Percentiles rank a stretch among this genome's conserved stretches.
Conservation (phyloP, 169 alveolate species). For the Plasmodium chabaudi region DNA sequence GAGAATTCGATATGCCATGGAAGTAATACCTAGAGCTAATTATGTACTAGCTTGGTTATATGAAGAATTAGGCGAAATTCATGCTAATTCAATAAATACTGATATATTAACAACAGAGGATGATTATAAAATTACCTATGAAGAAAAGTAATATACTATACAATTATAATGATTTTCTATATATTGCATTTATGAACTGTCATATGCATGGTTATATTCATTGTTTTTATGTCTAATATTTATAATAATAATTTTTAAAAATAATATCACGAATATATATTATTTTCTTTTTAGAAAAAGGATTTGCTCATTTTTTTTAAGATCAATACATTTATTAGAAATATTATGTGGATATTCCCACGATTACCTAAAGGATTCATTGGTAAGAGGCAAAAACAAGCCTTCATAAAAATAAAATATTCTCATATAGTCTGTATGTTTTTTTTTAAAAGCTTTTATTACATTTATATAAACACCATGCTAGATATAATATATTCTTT, state of each 20-base stretch:
- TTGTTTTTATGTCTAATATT: no score
- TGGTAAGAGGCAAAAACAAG: conserved; percentile 14
- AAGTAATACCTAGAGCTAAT: conserved; percentile 84
- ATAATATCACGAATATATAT: neutral
- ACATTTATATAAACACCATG: no score
- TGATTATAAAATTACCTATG: conserved; percentile 64
- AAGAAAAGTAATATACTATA: conserved; percentile 34
- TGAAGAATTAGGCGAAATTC: conserved; percentile 88
- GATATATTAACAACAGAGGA: conserved; percentile 68
- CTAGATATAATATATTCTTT: neutral
- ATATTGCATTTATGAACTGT: neutral
- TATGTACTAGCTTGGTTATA: conserved; percentile 89
- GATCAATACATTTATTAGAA: conserved; percentile 69
- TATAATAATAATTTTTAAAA: no score
- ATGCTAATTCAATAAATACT: conserved; percentile 73
- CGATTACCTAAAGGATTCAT: conserved; percentile 71
- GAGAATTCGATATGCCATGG: conserved; percentile 79
- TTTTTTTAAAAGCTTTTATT: no score
- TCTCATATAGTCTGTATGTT: no score
- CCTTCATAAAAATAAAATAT: no score
- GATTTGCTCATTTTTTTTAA: conserved; percentile 63
- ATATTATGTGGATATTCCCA: conserved; percentile 74
- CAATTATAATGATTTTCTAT: no score
- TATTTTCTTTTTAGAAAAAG: conserved; percentile 25
- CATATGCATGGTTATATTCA: neutral